Conservation (phyloP, 257 asterid species). For the Solanum neorickii region DNA sequence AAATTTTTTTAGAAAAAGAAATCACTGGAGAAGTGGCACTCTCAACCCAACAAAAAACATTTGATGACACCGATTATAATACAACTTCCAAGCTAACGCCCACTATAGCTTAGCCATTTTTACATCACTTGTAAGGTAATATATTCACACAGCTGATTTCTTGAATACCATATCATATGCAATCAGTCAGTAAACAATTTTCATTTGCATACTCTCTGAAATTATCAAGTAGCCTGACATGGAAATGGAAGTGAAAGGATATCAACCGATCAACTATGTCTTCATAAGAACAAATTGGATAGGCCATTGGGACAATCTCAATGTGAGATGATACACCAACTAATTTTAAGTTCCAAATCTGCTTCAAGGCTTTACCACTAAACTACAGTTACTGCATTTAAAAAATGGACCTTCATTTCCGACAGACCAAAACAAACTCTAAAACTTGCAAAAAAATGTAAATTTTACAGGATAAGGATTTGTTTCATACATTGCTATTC, state of each 20-base stretch:
- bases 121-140: background rate
- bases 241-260: background rate
- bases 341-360: background rate
- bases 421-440: background rate
- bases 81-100: background rate
- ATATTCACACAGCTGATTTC: background rate
- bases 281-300: background rate
- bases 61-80: background rate
- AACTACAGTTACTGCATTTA: background rate
- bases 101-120: background rate
- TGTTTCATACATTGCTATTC: background rate
- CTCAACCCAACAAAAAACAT: background rate
- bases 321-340: background rate
- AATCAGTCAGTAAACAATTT: background rate
- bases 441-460: background rate
- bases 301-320: background rate
- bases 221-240: background rate
- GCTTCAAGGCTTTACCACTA: background rate
- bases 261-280: background rate
- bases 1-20: too few species aligned
- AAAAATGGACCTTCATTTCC: background rate
- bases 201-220: background rate
- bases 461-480: background rate
- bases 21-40: background rate
- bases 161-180: background rate